Evolutionary conservation across 164 flowering plant species (phyloP).

Genomic region (Kalanchoe fedtschenkoi): DNA sequence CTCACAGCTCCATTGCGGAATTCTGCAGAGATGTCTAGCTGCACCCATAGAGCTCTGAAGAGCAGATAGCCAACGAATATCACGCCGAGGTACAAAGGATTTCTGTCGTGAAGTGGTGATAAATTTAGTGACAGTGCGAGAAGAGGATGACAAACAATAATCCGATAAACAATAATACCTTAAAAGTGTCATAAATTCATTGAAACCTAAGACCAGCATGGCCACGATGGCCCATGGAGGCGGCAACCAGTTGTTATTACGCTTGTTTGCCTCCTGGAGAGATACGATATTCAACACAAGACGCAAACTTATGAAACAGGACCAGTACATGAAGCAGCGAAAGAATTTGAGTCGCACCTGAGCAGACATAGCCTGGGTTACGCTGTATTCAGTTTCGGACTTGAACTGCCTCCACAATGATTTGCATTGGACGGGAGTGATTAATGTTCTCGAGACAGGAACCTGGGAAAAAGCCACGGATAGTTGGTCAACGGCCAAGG

Average conservation of each 20-base stretch:
- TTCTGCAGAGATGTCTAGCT: conserved; percentile 63
- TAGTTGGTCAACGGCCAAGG: background rate
- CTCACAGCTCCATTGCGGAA: conserved; percentile 89
- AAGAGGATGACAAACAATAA: conserved; percentile 5
- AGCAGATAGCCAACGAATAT: conserved; percentile 63
- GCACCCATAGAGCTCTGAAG: conserved; percentile 78
- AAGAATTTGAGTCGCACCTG: conserved; percentile 34
- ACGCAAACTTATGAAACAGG: background rate
- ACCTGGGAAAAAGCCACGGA: conserved; percentile 27
- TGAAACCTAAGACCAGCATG: conserved; percentile 67
- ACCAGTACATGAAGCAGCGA: background rate
- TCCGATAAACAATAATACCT: conserved; percentile 30
- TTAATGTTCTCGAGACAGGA: conserved; percentile 50
- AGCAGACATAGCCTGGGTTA: conserved; percentile 81
- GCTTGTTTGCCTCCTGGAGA: conserved; percentile 72
- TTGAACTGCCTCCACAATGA: conserved; percentile 86
- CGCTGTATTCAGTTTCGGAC: conserved; percentile 74
- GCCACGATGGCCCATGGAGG: conserved; percentile 95
- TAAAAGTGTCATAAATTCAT: conserved; percentile 88
- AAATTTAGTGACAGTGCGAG: background rate
- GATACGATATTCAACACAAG: background rate
- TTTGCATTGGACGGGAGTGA: conserved; percentile 90
- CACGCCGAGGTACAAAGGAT: conserved; percentile 63
- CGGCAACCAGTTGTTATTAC: conserved; percentile 88
- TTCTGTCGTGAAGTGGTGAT: conserved; percentile 31